These are phyloP conservation scores for Russula earlei DNA, from an alignment of 768 basidiomycete genomes.

Conservation along the genomic window DNA sequence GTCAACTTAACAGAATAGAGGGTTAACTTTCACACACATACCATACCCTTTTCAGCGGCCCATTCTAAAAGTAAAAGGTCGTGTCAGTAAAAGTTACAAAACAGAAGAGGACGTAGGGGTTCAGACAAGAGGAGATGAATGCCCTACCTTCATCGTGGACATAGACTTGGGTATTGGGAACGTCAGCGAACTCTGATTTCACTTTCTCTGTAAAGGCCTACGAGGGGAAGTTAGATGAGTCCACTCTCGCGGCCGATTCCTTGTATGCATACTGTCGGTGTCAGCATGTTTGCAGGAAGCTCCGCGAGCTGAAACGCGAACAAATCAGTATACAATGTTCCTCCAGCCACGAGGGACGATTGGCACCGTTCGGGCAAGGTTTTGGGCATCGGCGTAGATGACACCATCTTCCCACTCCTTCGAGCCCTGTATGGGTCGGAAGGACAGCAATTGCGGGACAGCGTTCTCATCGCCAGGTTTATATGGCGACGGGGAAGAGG, in stretches of 20 bases:
- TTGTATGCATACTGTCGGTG: conserved; percentile 50
- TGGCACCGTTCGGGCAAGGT: conserved; percentile 64
- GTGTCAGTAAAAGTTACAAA: background rate
- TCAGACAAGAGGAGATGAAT: background rate
- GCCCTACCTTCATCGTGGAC: conserved; percentile 65
- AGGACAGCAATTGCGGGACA: conserved; percentile 39
- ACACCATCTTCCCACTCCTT: conserved; percentile 66
- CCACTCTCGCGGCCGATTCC: background rate
- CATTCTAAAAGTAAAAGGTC: conserved; percentile 40
- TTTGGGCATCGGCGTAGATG: conserved; percentile 68
- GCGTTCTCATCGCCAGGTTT: conserved; percentile 49
- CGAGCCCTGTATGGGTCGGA: conserved; percentile 39
- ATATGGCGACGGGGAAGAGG: conserved; percentile 54
- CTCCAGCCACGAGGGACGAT: background rate
- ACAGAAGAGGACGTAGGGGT: background rate
- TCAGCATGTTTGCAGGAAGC: conserved; percentile 77
- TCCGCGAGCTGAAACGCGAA: conserved; percentile 55
- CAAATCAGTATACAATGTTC: background rate
- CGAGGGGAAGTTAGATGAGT: conserved; percentile 16
- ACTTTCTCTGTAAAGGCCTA: conserved; percentile 66
- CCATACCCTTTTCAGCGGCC: conserved; percentile 82
- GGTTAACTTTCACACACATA: conserved; percentile 22
- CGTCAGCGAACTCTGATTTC: conserved; percentile 50
- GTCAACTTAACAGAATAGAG: background rate
- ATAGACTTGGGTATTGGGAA: conserved; percentile 59